Conservation (phyloP, 768 basidiomycete species). For the Termitomyces sp. region DNA sequence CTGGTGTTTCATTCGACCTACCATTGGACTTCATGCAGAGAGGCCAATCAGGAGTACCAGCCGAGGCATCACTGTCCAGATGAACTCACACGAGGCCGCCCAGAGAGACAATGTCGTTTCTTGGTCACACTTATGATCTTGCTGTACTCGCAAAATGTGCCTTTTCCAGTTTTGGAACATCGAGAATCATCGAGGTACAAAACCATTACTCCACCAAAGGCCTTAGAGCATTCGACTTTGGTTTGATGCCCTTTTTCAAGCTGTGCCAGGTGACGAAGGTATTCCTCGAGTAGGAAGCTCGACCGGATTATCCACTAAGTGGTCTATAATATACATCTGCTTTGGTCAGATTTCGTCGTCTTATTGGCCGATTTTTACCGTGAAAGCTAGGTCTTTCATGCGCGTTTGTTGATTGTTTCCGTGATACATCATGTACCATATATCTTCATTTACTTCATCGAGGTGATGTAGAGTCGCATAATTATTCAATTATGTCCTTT, state of each 20-base stretch:
- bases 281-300: neutral
- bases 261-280: neutral
- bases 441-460: neutral
- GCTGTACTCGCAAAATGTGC: neutral
- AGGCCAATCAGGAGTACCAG: constrained; percentile 61
- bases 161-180: neutral
- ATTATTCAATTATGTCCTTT: too few relatives aligned
- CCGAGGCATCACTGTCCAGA: constrained; percentile 56
- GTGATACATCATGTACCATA: too few relatives aligned
- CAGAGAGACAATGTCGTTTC: constrained; percentile 51
- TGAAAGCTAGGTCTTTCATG: neutral
- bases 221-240: neutral
- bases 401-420: neutral
- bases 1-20: constrained; percentile 69
- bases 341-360: neutral
- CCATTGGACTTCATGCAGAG: constrained; percentile 51
- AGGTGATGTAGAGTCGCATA: neutral
- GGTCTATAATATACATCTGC: neutral
- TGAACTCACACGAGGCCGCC: constrained; percentile 32
- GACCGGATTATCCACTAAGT: too few relatives aligned
- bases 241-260: neutral
- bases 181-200: neutral
- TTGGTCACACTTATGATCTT: constrained; percentile 62
- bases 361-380: neutral
- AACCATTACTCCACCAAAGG: neutral